Evolutionary conservation across 352 stramenopile genomes (phyloP).

Genomic region (Phytopythium ostracodes): DNA sequence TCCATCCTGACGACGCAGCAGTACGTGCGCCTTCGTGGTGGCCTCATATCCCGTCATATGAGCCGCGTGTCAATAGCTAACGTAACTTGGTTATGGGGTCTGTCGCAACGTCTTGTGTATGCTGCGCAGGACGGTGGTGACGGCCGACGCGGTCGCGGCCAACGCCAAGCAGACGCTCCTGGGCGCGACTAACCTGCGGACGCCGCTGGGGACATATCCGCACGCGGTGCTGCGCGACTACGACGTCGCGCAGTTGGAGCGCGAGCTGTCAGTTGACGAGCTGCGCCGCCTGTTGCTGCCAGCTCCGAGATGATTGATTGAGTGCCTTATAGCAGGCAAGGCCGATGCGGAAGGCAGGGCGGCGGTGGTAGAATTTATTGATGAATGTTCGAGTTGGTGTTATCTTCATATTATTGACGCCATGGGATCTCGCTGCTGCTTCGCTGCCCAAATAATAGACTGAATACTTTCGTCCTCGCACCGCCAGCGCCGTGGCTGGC

Average conservation of each 20-base stretch:
- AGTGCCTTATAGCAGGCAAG: too few relatives aligned
- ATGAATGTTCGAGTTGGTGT: not conserved
- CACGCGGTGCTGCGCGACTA: constrained; percentile 51
- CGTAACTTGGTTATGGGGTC: not conserved
- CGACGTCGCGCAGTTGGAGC: constrained; percentile 51
- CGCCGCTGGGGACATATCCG: constrained; percentile 60
- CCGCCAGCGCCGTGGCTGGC: not conserved
- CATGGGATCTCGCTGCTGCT: not conserved
- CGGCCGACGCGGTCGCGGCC: constrained; percentile 26
- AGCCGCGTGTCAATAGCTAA: not conserved
- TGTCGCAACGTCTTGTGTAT: not conserved
- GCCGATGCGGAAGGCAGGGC: too few relatives aligned
- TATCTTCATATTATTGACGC: not conserved
- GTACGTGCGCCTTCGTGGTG: constrained; percentile 15
- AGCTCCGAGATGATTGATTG: not conserved
- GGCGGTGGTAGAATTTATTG: not conserved
- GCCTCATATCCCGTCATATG: too few relatives aligned
- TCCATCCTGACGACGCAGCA: constrained; percentile 52
- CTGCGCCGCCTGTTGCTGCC: constrained; percentile 19
- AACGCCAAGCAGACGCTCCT: constrained; percentile 75
- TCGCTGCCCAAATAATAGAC: not conserved
- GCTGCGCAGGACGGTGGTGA: constrained; percentile 38
- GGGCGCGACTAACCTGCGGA: constrained; percentile 44
- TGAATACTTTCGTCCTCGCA: not conserved
- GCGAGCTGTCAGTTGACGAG: constrained; percentile 21